Conservation (phyloP, 192 early-diverging fungal genomes). For the Anaeromyces robustus region DNA sequence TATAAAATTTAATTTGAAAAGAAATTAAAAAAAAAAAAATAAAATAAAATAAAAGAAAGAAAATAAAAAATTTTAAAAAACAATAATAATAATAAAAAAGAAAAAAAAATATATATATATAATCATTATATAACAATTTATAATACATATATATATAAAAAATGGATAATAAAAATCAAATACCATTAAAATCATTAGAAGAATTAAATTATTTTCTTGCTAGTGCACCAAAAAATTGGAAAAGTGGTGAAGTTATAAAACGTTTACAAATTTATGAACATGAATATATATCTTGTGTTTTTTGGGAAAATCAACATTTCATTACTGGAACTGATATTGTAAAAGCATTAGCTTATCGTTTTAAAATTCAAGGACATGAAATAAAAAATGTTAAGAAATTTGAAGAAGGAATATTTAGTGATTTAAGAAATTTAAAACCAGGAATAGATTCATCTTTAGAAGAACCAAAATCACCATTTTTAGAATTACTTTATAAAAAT, state of each 20-base stretch:
- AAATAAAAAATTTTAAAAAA: no score
- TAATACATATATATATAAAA: background rate
- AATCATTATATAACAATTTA: background rate
- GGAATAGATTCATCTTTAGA: constrained; percentile 81
- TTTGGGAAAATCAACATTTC: constrained; percentile 83
- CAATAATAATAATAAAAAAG: no score
- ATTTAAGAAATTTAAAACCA: constrained; percentile 87
- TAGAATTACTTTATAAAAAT: constrained; percentile 89
- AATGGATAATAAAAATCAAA: background rate
- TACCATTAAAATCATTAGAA: background rate
- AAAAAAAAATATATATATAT: no score
- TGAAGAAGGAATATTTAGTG: constrained; percentile 95
- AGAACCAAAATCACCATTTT: constrained; percentile 79
- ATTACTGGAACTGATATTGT: constrained; percentile 97
- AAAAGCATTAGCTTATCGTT: constrained; percentile 72
- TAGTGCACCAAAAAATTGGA: constrained; percentile 55
- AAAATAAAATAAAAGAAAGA: no score
- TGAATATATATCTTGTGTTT: constrained; percentile 82
- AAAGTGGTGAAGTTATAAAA: constrained; percentile 31
- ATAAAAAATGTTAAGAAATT: constrained; percentile 88
- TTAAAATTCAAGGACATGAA: constrained; percentile 73
- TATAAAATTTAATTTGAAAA: no score
- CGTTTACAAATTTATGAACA: constrained; percentile 59
- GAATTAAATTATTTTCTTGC: constrained; percentile 24
- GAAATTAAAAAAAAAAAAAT: no score